Percentiles rank a stretch among this genome's conserved stretches.
Conservation (phyloP, 2,329 filamentous ascomycete species). For the Phialemonium atrogriseum region DNA sequence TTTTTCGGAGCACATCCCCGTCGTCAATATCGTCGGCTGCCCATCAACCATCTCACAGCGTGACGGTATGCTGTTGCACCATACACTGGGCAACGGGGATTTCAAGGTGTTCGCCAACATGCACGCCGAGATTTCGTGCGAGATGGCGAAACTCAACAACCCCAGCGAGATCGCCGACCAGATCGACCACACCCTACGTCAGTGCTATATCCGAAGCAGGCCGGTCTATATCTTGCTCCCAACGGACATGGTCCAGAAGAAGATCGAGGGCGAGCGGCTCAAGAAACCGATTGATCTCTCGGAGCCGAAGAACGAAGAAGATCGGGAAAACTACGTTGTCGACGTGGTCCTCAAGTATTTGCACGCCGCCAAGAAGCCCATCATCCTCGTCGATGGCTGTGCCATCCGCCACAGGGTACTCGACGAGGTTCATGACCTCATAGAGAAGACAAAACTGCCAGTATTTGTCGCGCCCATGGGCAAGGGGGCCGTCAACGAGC, state of each 20-base stretch:
- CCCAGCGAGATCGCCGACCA: slow-evolving; percentile 61
- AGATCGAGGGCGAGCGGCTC: slow-evolving; percentile 66
- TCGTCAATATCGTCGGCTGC: slow-evolving; percentile 59
- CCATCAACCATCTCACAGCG: slow-evolving; percentile 40
- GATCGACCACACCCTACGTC: slow-evolving; percentile 68
- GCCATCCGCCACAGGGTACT: slow-evolving; percentile 69
- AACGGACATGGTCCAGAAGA: slow-evolving; percentile 69
- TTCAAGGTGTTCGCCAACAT: slow-evolving; percentile 79
- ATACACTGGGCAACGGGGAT: slow-evolving; percentile 69
- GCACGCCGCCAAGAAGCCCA: slow-evolving; percentile 61
- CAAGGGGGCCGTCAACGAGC: slow-evolving; percentile 75
- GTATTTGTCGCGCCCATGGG: slow-evolving; percentile 89
- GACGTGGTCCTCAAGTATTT: slow-evolving; percentile 68
- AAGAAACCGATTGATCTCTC: slow-evolving; percentile 61
- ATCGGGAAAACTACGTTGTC: slow-evolving; percentile 75
- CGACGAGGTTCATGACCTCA: slow-evolving; percentile 61
- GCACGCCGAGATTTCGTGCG: slow-evolving; percentile 63
- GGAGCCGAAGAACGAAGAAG: slow-evolving; percentile 56
- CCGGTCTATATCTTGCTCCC: slow-evolving; percentile 82
- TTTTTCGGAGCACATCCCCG: slow-evolving; percentile 62
- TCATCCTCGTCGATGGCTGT: slow-evolving; percentile 78
- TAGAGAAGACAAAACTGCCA: slow-evolving; percentile 66
- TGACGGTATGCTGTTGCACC: slow-evolving; percentile 47
- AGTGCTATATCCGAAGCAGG: slow-evolving; percentile 65
- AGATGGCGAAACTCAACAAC: slow-evolving; percentile 62